Base-by-base conservation (phyloP, 2,329 filamentous ascomycete species). In the Colletotrichum filicis region DNA sequence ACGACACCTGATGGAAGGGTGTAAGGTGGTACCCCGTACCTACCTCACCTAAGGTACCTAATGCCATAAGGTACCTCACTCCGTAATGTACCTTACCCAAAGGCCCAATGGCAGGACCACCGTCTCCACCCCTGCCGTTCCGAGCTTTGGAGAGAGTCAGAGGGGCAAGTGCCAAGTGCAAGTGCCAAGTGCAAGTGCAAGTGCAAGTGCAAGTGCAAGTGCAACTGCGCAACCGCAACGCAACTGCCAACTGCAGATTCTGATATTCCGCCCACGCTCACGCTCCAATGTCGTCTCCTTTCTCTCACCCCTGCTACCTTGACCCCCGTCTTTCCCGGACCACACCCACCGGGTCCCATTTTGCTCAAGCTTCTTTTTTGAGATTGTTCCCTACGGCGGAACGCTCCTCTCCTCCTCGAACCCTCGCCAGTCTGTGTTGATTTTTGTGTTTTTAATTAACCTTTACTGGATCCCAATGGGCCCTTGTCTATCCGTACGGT, bases 251-350 rank as follows among this genome's bases (percentile, higher is more conserved):
- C 37, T 56, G 53, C 53, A 56, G 53, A 28, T 56, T 28, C 11
- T 56, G 26, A 56, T 56, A 56, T 56, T 26, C 26, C 53, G 22
- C 22, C 53, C 53, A 49, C 42, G 42, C 42, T 49, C 53, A 49
- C 42, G 42, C 42, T 49, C 42, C 42, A 49, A 49, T 7, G 19
- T 19, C 42, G 19, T n/a, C 42, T 49, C 42, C 42, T 49, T 49
- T 49, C 42, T 26, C 16, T 35, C 12, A 6, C 42, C 42, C 32
- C 14, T 46, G 19, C 42, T 49, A 19, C 42, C 14, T 24, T n/a
- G 11, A 49, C 24, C 26, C 60, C 60, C 59, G 37, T 52, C 59
- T 52, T 62, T 62, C 59, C 59, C 37, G 42, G 59, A 49, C 35
- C 26, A 28, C 35, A 46, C 58, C 35, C 58, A 61, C 58, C 22